phyloP scores from a whole-genome alignment of 768 basidiomycete genomes.

The Lyophyllum atratum region DNA sequence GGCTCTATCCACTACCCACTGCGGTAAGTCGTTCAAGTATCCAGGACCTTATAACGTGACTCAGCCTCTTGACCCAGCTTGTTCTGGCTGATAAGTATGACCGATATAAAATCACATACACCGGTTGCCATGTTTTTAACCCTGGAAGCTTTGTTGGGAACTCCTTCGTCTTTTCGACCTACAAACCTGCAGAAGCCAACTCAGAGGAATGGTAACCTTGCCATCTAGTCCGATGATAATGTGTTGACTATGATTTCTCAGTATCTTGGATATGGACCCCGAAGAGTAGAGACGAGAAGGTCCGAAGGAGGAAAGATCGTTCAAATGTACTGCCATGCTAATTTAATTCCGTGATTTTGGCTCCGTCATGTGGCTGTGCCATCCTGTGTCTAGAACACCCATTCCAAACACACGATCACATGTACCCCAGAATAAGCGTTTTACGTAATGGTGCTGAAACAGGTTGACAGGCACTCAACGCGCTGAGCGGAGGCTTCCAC shows the following conservation, averaged over 20 bases:
- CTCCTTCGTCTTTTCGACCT: slow-evolving; percentile 86
- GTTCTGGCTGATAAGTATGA: slow-evolving; percentile 97
- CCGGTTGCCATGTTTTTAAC: slow-evolving; percentile 98
- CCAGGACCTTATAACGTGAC: neutral
- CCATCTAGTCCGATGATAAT: neutral
- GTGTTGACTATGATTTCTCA: slow-evolving; percentile 14
- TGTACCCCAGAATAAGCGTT: no score
- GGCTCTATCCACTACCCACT: slow-evolving; percentile 93
- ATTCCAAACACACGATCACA: neutral
- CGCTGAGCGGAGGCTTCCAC: neutral
- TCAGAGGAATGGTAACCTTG: slow-evolving; percentile 77
- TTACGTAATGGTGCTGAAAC: slow-evolving; percentile 9
- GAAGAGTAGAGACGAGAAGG: slow-evolving; percentile 38
- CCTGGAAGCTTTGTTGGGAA: slow-evolving; percentile 90
- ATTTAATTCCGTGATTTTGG: no score
- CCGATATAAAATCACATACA: slow-evolving; percentile 94
- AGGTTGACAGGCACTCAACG: no score
- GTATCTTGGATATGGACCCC: slow-evolving; percentile 41
- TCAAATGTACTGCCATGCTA: no score
- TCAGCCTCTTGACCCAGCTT: slow-evolving; percentile 48
- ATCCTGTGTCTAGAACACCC: neutral
- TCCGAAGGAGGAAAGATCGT: no score
- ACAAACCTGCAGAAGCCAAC: slow-evolving; percentile 80
- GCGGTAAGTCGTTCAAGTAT: slow-evolving; percentile 54
- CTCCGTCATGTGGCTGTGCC: slow-evolving; percentile 16